These are phyloP conservation scores for Cordyceps cateniannulata DNA, from an alignment of 2,329 filamentous ascomycete genomes.

Conservation along the genomic window DNA sequence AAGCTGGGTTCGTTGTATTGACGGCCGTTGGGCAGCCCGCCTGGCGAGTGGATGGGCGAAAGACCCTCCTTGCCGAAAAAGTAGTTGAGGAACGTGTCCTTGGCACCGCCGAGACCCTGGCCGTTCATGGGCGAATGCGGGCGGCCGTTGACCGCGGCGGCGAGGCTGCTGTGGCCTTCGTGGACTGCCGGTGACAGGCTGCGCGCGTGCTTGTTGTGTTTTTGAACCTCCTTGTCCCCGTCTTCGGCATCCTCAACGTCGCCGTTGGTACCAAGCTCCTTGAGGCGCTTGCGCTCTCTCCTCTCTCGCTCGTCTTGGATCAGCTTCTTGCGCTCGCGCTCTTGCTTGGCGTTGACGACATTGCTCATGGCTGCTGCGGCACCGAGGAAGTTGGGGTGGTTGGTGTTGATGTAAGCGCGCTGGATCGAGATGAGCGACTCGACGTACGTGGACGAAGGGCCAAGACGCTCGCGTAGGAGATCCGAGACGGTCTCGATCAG, in stretches of 20 bases:
- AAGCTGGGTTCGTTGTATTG: slow-evolving; percentile 79
- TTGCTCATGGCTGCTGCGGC: slow-evolving; percentile 96
- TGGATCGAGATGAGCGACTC: slow-evolving; percentile 97
- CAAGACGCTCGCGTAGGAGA: slow-evolving; percentile 82
- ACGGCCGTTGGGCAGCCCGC: slow-evolving; percentile 33
- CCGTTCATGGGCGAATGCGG: slow-evolving; percentile 57
- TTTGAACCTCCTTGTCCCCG: slow-evolving; percentile 48
- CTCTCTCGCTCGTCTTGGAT: slow-evolving; percentile 80
- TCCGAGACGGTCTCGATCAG: slow-evolving; percentile 98
- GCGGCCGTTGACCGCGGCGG: slow-evolving; percentile 63
- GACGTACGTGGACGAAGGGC: slow-evolving; percentile 83
- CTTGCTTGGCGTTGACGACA: slow-evolving; percentile 90
- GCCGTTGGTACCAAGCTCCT: slow-evolving; percentile 79
- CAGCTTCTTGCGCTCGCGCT: slow-evolving; percentile 77
- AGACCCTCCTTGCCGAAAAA: slow-evolving; percentile 95
- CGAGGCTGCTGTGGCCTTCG: slow-evolving; percentile 54
- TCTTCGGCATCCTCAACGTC: slow-evolving; percentile 61
- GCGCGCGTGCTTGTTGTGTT: slow-evolving; percentile 44
- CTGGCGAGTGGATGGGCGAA: slow-evolving; percentile 30
- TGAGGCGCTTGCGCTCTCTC: slow-evolving; percentile 73
- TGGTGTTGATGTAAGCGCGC: slow-evolving; percentile 97
- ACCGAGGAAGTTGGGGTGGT: slow-evolving; percentile 96
- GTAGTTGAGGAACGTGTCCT: slow-evolving; percentile 94
- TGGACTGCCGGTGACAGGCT: slow-evolving; percentile 80
- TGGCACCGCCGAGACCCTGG: slow-evolving; percentile 52